Conservation (phyloP, 805 yeast species). For the Limtongia smithiae region DNA sequence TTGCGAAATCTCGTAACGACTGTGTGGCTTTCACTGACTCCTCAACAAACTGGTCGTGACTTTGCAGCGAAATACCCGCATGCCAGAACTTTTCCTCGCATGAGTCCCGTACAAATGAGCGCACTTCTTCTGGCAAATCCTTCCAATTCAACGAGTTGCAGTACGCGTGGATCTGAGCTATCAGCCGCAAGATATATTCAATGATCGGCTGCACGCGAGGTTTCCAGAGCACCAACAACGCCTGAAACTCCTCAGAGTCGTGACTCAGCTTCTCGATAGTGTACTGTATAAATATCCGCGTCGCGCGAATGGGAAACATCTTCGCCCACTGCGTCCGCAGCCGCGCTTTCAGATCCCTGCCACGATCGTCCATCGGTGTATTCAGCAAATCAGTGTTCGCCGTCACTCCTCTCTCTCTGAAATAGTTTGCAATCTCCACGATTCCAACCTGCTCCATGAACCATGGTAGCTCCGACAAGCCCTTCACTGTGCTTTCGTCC, state of each 20-base stretch:
- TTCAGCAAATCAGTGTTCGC: conserved; percentile 70
- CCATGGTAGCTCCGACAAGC: conserved; percentile 88
- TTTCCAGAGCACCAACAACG: conserved; percentile 76
- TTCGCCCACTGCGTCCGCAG: conserved; percentile 90
- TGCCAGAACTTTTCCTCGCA: conserved; percentile 97
- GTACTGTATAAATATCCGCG: conserved; percentile 90
- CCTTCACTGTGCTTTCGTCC: conserved; percentile 84
- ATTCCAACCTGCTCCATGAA: conserved; percentile 97
- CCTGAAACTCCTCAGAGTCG: conserved; percentile 67
- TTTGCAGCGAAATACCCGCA: conserved; percentile 91
- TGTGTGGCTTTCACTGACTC: conserved; percentile 92
- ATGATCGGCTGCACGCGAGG: conserved; percentile 89
- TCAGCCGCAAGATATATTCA: conserved; percentile 82
- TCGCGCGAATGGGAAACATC: conserved; percentile 91
- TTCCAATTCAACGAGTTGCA: conserved; percentile 92
- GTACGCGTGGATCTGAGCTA: conserved; percentile 89
- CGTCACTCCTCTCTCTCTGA: conserved; percentile 74
- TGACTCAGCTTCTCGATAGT: conserved; percentile 88
- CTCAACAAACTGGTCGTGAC: conserved; percentile 89
- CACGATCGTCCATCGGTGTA: conserved; percentile 87
- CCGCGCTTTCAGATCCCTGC: conserved; percentile 67
- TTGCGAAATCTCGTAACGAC: conserved; percentile 94
- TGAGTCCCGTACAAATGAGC: conserved; percentile 82
- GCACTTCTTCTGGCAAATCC: conserved; percentile 82
- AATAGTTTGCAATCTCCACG: conserved; percentile 87